Conservation (phyloP, 2,329 filamentous ascomycete genomes). For the Verticillium zaregamsianum region DNA sequence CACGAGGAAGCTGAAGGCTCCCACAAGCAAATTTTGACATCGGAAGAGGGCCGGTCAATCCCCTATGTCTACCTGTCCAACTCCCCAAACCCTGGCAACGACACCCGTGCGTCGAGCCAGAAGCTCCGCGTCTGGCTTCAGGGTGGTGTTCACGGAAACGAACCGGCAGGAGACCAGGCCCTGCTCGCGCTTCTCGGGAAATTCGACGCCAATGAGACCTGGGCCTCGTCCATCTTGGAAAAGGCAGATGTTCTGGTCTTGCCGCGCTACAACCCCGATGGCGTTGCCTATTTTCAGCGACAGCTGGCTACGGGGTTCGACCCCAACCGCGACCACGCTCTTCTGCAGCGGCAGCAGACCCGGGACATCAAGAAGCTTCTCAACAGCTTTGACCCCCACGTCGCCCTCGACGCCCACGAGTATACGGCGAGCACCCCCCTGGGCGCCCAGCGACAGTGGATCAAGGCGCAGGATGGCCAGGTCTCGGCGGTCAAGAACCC, state of each 20-base stretch:
- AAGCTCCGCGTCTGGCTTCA: constrained; percentile 8
- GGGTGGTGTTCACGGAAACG: constrained; percentile 6
- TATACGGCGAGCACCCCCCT: constrained; percentile 5
- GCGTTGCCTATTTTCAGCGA: constrained; percentile 8
- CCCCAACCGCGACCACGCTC: constrained; percentile 8
- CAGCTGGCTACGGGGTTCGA: constrained; percentile 7
- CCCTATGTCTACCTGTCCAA: constrained; percentile 9
- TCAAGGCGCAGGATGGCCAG: constrained; percentile 6
- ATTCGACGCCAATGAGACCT: constrained; percentile 5
- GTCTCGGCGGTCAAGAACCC: constrained; percentile 7
- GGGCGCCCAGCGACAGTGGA: background rate
- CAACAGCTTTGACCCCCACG: constrained; percentile 6
- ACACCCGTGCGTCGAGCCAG: constrained; percentile 5
- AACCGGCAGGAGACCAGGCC: constrained; percentile 6
- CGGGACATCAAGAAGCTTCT: constrained; percentile 5
- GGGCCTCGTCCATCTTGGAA: constrained; percentile 4
- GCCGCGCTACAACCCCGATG: constrained; percentile 8
- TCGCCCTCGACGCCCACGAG: constrained; percentile 8
- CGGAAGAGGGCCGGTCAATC: constrained; percentile 15
- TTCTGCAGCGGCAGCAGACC: constrained; percentile 6
- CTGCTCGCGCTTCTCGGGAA: constrained; percentile 7
- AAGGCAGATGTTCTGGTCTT: constrained; percentile 7
- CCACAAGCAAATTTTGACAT: background rate
- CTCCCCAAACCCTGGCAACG: constrained; percentile 6
- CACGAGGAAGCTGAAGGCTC: background rate